phyloP scores from a whole-genome alignment of 352 stramenopile genomes.

The Globisporangium spinosum region DNA sequence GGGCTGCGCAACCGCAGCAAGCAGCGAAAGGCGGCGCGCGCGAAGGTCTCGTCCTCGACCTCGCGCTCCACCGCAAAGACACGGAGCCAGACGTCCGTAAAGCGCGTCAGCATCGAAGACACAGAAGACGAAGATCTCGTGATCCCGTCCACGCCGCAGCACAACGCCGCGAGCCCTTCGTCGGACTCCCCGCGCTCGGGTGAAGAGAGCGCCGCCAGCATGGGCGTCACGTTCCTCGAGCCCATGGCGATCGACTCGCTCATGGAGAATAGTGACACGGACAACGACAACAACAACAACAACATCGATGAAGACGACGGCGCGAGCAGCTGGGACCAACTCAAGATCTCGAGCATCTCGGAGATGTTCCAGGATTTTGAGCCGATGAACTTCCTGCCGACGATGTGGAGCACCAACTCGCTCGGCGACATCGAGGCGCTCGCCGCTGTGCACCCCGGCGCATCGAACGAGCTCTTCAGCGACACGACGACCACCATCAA shows the following conservation, averaged over 20 bases:
- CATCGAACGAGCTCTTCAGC: slow-evolving; percentile 33
- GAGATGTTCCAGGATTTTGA: slow-evolving; percentile 52
- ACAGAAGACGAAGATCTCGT: slow-evolving; percentile 11
- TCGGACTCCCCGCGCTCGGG: slow-evolving; percentile 37
- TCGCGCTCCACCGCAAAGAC: slow-evolving; percentile 3
- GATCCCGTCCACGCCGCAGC: slow-evolving; percentile 15
- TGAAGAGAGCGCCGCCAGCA: slow-evolving; percentile 18
- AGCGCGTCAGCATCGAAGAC: slow-evolving; percentile 5
- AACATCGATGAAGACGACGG: background rate
- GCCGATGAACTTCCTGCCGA: slow-evolving; percentile 27
- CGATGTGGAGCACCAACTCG: slow-evolving; percentile 55
- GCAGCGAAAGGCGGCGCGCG: slow-evolving; percentile 12
- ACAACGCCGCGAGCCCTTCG: slow-evolving; percentile 17
- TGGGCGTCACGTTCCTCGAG: slow-evolving; percentile 21
- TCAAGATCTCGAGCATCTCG: slow-evolving; percentile 29
- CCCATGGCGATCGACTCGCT: slow-evolving; percentile 24
- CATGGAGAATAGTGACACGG: slow-evolving; percentile 20
- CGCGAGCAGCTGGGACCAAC: slow-evolving; percentile 19
- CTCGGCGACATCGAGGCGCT: slow-evolving; percentile 35
- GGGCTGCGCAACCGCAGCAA: slow-evolving; percentile 43
- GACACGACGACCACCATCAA: slow-evolving; percentile 14
- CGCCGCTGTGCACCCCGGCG: slow-evolving; percentile 16
- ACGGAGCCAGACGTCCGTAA: slow-evolving; percentile 16
- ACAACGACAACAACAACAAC: background rate
- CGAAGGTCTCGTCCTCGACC: background rate